These are phyloP conservation scores for Plantago elongata DNA, from an alignment of 257 asterid species.

Conservation along the genomic window DNA sequence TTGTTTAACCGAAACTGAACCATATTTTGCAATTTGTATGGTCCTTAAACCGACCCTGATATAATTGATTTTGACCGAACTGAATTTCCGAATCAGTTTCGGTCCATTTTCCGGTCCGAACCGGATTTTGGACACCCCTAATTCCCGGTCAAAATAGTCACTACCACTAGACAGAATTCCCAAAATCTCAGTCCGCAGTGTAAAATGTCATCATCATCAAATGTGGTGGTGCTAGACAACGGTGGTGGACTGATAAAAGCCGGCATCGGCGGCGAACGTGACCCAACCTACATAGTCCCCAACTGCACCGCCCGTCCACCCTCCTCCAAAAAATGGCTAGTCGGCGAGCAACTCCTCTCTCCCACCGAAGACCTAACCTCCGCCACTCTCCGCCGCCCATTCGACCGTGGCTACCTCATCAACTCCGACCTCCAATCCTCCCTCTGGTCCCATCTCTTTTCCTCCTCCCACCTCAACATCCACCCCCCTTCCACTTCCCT, in stretches of 20 bases:
- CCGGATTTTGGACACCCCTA: no score
- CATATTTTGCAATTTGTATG: no score
- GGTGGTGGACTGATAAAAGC: conserved; percentile 90
- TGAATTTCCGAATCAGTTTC: no score
- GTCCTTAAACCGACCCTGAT: no score
- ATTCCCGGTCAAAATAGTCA: no score
- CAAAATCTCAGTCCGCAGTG: neutral
- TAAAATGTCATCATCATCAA: conserved; percentile 34
- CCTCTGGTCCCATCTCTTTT: conserved; percentile 74
- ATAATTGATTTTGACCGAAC: no score
- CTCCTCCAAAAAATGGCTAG: conserved; percentile 82
- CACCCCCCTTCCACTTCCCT: conserved; percentile 60
- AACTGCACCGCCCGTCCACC: conserved; percentile 81
- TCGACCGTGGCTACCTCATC: conserved; percentile 86
- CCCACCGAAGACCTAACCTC: conserved; percentile 86
- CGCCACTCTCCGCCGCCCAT: conserved; percentile 93
- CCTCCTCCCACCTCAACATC: conserved; percentile 52
- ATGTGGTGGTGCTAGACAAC: conserved; percentile 83
- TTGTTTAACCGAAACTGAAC: no score
- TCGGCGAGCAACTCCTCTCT: conserved; percentile 80
- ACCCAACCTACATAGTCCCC: conserved; percentile 75
- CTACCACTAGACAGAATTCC: no score
- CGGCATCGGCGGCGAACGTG: conserved; percentile 85
- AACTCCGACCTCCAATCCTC: conserved; percentile 91
- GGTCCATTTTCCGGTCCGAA: no score